Conservation (phyloP, 2,329 filamentous ascomycete species). For the Aureobasidium sp. region DNA sequence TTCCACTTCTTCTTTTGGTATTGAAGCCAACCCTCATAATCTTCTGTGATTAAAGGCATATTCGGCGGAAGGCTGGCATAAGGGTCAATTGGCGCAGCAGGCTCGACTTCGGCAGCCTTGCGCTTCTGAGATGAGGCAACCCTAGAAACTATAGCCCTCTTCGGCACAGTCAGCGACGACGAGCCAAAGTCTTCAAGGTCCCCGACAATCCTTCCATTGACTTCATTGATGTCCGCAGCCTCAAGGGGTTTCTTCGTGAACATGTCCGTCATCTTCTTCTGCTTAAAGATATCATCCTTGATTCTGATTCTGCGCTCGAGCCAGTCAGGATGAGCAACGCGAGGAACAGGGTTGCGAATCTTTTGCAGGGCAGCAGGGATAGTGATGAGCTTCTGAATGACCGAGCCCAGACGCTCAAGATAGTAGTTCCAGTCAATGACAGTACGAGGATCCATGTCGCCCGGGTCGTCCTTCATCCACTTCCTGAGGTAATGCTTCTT, state of each 20-base stretch:
- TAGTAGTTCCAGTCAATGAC: slow-evolving; percentile 98
- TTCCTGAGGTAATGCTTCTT: slow-evolving; percentile 87
- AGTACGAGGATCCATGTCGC: slow-evolving; percentile 79
- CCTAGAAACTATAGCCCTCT: slow-evolving; percentile 34
- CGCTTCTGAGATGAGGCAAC: slow-evolving; percentile 37
- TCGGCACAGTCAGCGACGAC: slow-evolving; percentile 33
- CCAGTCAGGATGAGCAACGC: slow-evolving; percentile 94
- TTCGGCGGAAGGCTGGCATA: slow-evolving; percentile 72
- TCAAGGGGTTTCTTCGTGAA: slow-evolving; percentile 67
- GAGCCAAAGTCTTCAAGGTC: slow-evolving; percentile 43
- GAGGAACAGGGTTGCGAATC: slow-evolving; percentile 84
- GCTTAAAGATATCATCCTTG: slow-evolving; percentile 96
- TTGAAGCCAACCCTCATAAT: slow-evolving; percentile 79
- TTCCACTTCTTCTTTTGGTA: slow-evolving; percentile 99
- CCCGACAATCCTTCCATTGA: slow-evolving; percentile 51
- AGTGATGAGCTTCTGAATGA: slow-evolving; percentile 97
- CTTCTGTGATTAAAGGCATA: slow-evolving; percentile 76
- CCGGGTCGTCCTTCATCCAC: slow-evolving; percentile 89
- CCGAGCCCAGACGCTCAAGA: slow-evolving; percentile 85
- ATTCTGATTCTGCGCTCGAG: slow-evolving; percentile 84
- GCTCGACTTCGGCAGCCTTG: slow-evolving; percentile 37
- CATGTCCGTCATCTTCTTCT: slow-evolving; percentile 95
- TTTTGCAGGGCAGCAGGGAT: slow-evolving; percentile 96
- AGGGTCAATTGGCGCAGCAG: slow-evolving; percentile 59
- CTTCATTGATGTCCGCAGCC: slow-evolving; percentile 59